phyloP scores from a whole-genome alignment of 768 basidiomycete genomes.

The Lactarius hengduanensis region DNA sequence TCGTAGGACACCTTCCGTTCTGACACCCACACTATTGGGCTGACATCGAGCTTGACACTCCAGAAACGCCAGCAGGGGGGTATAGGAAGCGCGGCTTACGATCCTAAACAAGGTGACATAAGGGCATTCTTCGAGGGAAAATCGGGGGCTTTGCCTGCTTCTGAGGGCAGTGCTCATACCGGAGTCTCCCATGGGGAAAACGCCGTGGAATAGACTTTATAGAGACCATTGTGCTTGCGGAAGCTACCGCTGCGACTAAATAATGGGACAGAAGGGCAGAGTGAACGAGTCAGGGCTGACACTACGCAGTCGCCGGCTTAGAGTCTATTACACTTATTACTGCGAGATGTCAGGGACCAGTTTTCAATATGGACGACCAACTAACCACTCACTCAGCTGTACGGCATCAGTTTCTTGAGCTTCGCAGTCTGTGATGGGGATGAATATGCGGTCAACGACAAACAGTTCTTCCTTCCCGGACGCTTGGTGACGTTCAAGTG shows the following conservation, averaged over 20 bases:
- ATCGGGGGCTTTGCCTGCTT: constrained; percentile 10
- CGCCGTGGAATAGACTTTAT: constrained; percentile 2
- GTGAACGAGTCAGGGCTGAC: background rate
- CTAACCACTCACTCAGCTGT: constrained; percentile 44
- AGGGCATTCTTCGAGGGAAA: constrained; percentile 64
- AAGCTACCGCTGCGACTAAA: background rate
- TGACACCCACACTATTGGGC: background rate
- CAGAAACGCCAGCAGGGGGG: constrained; percentile 73
- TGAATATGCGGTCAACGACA: constrained; percentile 66
- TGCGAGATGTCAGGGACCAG: background rate
- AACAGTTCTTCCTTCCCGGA: constrained; percentile 61
- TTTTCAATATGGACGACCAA: background rate
- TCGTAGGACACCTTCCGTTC: constrained; percentile 46
- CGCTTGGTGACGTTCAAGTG: constrained; percentile 73
- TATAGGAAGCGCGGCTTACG: constrained; percentile 66
- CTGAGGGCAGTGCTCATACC: constrained; percentile 35
- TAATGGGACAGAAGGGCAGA: constrained; percentile 1
- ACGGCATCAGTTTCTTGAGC: constrained; percentile 71
- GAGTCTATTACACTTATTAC: background rate
- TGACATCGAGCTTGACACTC: constrained; percentile 1
- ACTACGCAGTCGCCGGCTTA: background rate
- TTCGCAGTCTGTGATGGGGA: constrained; percentile 60
- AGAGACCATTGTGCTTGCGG: background rate
- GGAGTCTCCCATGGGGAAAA: constrained; percentile 24
- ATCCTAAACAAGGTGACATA: constrained; percentile 74